Percentiles rank a stretch among this genome's conserved stretches.
These are phyloP conservation scores for Epichloe hybrida DNA, from an alignment of 2,329 filamentous ascomycete species.

Conservation along the genomic window DNA sequence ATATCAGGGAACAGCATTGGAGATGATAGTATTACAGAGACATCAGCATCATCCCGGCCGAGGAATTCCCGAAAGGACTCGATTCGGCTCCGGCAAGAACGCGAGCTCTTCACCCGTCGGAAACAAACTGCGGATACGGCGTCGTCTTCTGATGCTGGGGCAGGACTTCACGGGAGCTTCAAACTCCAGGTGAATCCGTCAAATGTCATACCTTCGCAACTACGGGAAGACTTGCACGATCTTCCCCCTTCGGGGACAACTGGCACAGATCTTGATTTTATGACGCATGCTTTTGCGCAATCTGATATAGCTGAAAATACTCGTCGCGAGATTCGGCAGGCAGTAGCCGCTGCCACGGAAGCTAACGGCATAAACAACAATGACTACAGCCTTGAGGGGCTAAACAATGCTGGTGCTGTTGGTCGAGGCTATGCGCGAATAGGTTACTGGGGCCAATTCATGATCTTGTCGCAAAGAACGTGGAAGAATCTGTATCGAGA, in stretches of 20 bases:
- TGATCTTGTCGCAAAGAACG: conserved; percentile 78
- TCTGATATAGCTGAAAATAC: conserved; percentile 67
- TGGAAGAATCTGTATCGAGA: conserved; percentile 98
- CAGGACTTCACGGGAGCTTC: conserved; percentile 36
- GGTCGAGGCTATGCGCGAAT: conserved; percentile 74
- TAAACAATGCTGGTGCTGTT: conserved; percentile 43
- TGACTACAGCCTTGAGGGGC: conserved; percentile 29
- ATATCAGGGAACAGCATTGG: conserved; percentile 62
- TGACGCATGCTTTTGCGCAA: conserved; percentile 61
- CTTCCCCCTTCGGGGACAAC: conserved; percentile 42
- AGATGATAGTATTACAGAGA: conserved; percentile 49
- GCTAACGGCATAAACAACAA: conserved; percentile 53
- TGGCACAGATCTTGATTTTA: conserved; percentile 66
- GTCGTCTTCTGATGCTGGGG: conserved; percentile 43
- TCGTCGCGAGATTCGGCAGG: conserved; percentile 63
- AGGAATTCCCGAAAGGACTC: conserved; percentile 64
- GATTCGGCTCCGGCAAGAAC: conserved; percentile 73
- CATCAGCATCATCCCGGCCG: conserved; percentile 46
- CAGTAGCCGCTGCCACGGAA: conserved; percentile 48
- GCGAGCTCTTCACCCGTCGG: conserved; percentile 78
- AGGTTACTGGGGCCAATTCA: conserved; percentile 67
- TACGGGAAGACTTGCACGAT: conserved; percentile 57
- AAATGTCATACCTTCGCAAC: conserved; percentile 37
- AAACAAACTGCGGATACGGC: conserved; percentile 49
- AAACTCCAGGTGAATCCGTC: conserved; percentile 34